Percentiles rank a stretch among this genome's conserved stretches.
phyloP scores from a whole-genome alignment of 768 basidiomycete genomes.

The Calvatia gigantea region DNA sequence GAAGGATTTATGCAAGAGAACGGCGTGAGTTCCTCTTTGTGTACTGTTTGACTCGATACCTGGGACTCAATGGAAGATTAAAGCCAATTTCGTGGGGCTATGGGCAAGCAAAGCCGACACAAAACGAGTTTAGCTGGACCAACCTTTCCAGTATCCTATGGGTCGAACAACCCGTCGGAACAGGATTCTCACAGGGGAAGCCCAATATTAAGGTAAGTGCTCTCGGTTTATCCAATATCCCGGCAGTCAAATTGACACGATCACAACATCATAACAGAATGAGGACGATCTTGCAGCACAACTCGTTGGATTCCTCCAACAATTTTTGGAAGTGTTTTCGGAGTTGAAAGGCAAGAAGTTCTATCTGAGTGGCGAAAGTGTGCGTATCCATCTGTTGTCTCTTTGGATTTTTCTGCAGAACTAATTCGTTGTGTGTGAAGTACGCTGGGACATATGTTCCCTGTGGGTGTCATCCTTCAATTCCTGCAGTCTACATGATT shows the following conservation, averaged over 20 bases:
- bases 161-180: constrained; percentile 80
- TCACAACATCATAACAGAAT: constrained; percentile 26
- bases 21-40: constrained; percentile 42
- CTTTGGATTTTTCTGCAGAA: not conserved
- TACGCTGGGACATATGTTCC: constrained; percentile 63
- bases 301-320: constrained; percentile 61
- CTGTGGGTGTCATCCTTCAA: constrained; percentile 42
- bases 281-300: constrained; percentile 47
- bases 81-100: constrained; percentile 67
- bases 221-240: constrained; percentile 23
- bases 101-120: constrained; percentile 61
- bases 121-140: constrained; percentile 73
- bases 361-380: constrained; percentile 72
- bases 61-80: not conserved
- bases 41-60: not conserved
- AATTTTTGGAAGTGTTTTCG: constrained; percentile 71
- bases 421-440: constrained; percentile 28
- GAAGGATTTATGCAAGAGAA: constrained; percentile 74
- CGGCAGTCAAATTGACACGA: not conserved
- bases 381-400: constrained; percentile 31
- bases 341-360: constrained; percentile 73
- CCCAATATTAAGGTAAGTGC: constrained; percentile 55
- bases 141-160: constrained; percentile 73
- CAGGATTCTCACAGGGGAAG: constrained; percentile 69
- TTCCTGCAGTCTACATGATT: not conserved